phyloP scores from a whole-genome alignment of 768 basidiomycete species.

The Rhodosporidiobolus sp. region DNA sequence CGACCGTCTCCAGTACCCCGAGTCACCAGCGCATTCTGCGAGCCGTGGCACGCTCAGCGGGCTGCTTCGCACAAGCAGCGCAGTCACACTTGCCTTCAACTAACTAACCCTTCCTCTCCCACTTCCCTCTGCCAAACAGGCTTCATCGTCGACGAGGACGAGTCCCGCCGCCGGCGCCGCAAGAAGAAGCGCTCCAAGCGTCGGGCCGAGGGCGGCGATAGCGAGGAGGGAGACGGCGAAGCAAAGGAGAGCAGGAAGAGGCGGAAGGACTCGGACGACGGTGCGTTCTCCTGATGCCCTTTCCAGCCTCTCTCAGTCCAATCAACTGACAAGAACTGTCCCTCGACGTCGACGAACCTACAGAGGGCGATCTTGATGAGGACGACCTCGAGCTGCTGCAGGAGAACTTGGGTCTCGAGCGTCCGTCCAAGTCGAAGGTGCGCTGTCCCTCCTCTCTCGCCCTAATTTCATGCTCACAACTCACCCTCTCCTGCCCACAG shows the following conservation, averaged over 20 bases:
- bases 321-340: too few species aligned
- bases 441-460: not conserved
- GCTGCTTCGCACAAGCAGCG: too few species aligned
- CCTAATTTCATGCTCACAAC: not conserved
- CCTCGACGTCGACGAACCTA: too few species aligned
- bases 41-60: too few species aligned
- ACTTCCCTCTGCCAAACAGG: not conserved
- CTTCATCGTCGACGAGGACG: conserved; percentile 41
- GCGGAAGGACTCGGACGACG: conserved; percentile 28
- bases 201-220: not conserved
- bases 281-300: not conserved
- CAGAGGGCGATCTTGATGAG: conserved; percentile 62
- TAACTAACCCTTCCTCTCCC: not conserved
- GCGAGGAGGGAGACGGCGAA: conserved; percentile 1
- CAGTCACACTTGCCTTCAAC: too few species aligned
- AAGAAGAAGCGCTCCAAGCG: conserved; percentile 19
- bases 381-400: conserved; percentile 76
- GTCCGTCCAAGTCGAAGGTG: conserved; percentile 16
- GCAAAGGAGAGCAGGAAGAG: conserved; percentile 14
- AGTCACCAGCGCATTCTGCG: too few species aligned
- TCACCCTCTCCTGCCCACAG: conserved; percentile 40
- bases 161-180: conserved; percentile 11
- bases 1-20: too few species aligned
- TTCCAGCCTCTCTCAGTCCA: not conserved
- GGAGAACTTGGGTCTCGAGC: conserved; percentile 72